Percentiles rank a stretch among this genome's conserved stretches.
Conservation (phyloP, 495 filamentous ascomycete species). For the Amphirosellinia nigrospora region DNA sequence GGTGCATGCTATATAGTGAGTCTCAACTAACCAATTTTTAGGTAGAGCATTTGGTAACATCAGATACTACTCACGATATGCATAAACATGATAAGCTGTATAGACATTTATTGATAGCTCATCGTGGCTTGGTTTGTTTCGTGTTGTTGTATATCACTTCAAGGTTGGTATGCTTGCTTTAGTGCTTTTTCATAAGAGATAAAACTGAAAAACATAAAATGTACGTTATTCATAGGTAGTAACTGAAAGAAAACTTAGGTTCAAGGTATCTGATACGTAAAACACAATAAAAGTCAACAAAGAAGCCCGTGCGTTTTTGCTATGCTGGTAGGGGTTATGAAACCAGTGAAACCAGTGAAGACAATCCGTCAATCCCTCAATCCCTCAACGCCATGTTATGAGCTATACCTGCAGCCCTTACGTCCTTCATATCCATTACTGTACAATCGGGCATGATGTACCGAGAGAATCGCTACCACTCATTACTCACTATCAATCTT, state of each 20-base stretch:
- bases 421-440: background rate
- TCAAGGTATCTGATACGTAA: conserved; percentile 20
- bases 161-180: background rate
- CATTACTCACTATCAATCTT: background rate
- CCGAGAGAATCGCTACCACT: background rate
- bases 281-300: background rate
- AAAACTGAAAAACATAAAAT: background rate
- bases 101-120: background rate
- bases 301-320: background rate
- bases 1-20: background rate
- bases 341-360: conserved; percentile 1
- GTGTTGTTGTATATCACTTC: no score
- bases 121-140: background rate
- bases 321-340: background rate
- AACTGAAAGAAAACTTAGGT: background rate
- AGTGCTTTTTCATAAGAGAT: no score
- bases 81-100: background rate
- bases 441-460: background rate
- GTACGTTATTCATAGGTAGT: background rate
- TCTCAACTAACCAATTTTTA: background rate
- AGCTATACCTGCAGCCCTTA: conserved; percentile 19
- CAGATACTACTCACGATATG: background rate
- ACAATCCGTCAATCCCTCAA: conserved; percentile 5
- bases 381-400: conserved; percentile 26
- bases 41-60: background rate